phyloP scores from a whole-genome alignment of 495 filamentous ascomycete species.

The Hypoxylon fragiforme region DNA sequence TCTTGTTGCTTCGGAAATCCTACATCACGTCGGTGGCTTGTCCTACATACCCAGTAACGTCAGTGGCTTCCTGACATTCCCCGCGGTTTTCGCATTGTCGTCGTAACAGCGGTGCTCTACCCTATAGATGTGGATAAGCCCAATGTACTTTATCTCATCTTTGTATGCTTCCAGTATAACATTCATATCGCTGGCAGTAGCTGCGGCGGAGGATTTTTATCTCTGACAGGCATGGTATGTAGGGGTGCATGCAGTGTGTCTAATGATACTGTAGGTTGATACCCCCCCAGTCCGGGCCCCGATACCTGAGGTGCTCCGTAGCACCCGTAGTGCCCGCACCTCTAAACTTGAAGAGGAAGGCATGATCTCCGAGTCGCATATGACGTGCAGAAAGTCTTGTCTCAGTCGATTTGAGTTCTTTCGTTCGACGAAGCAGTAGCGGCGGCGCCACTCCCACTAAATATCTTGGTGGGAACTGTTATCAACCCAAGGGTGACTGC shows the following conservation, averaged over 20 bases:
- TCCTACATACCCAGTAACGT: constrained; percentile 17
- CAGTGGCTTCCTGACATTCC: constrained; percentile 24
- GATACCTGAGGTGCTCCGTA: constrained; percentile 21
- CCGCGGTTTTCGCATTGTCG: constrained; percentile 8
- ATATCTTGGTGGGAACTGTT: constrained; percentile 15
- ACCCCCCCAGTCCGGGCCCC: constrained; percentile 22
- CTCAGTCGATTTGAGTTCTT: constrained; percentile 34
- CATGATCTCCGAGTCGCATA: constrained; percentile 33
- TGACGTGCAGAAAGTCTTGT: constrained; percentile 36
- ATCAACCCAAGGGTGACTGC: constrained; percentile 30
- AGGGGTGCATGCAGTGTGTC: constrained; percentile 23
- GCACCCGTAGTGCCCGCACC: constrained; percentile 20
- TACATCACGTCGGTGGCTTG: background rate
- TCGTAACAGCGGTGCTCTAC: constrained; percentile 21
- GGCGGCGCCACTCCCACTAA: constrained; percentile 21
- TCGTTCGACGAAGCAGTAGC: constrained; percentile 21
- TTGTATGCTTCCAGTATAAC: constrained; percentile 14
- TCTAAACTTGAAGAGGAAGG: constrained; percentile 35
- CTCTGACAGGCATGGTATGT: constrained; percentile 23
- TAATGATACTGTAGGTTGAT: constrained; percentile 23
- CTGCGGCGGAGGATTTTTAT: constrained; percentile 23
- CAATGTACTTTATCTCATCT: constrained; percentile 18
- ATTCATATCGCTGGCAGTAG: constrained; percentile 17
- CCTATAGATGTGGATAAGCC: constrained; percentile 14
- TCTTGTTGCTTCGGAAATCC: constrained; percentile 15